Base-by-base conservation (phyloP, 2,329 filamentous ascomycete species). In the Talaromyces sp. region DNA sequence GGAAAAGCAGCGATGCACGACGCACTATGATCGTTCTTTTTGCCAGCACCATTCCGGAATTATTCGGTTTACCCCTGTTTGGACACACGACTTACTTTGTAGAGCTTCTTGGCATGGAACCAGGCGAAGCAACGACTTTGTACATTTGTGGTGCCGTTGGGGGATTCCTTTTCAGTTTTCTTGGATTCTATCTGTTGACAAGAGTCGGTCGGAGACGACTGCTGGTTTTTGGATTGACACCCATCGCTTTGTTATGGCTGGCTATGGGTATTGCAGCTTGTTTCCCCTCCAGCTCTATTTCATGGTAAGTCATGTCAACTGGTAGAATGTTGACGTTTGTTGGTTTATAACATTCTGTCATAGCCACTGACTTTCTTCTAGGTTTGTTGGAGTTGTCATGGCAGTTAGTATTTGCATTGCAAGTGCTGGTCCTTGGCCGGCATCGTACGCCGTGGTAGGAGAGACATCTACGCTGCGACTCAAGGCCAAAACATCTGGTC, bases 21-120 rank as follows among this genome's bases (percentile, higher is more conserved):
- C 66, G 72, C 12, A 74, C 72, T 2, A 54, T 63, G 21, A 71
- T 75, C 29, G 69, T 73, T 9, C 61, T 70, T 27, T 78, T 79
- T 61, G 75, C 77, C 1, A 76, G 75, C 55, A 64, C 75, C 3
- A 62, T 81, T 9, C 78, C 80, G 0, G 72, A 75, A 57, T 66
- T 81, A 29, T 81, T 81, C 41, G 80, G 80, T 1, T 69, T 82
- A 1, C 70, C 74, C 0, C 69, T 83, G 8, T 68, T 82, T 0
- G 73, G 75, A 1, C 77, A 76, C 52, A 71, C 73, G 2, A 79
- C 74, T 52, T 81, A 81, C 46, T 73, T 73, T 51, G 62, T 72
- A 56, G 71, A 74, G 35, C 64, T 71, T 3, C 64, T 74, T 21
- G 71, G 73, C 19, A 72, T 74, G 69, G 57, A 52, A 0, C 63